Base-by-base conservation (phyloP, 148 eudicot genomes). In the Gaultheria prostrata region DNA sequence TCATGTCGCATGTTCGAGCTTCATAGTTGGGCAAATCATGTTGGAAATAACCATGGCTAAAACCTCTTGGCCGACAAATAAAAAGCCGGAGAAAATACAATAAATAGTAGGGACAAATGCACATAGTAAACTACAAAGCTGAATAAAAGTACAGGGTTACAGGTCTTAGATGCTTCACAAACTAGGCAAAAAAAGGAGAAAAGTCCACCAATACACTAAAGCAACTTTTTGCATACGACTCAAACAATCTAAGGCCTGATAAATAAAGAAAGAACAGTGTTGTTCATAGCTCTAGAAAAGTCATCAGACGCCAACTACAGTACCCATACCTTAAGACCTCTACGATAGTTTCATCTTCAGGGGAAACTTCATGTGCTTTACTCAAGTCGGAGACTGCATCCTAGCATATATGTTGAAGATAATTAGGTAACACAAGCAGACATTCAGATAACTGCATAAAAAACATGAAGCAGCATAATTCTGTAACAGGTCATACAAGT, bases 321-420 rank as follows among this genome's bases (percentile, higher is more conserved):
- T 46, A 18, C 53, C 69, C 43, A 75, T 92, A 97, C 98, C 98
- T 91, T 84, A 92, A 89, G 73, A 94, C 93, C 54, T 93, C 98
- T 78, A 93, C 90, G 81, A 97, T 97, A 82, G 97, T 97, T 88
- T 97, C 95, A 87, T 97, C 96, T 78, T 88, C 95, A 43, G 97
- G 99, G 74, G 95, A 94, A 85, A 91, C 88, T 89, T 97, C 95
- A 92, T 82, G 94, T 63, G 99, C 99, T 87, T 86, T 89, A 49
- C 86, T 88, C 86, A 97, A 88, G 86, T 97, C 98, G 82, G 90
- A 87, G 78, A 92, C 97, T 63, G 98, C 97, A 88, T 88, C 91
- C 99, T 97, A 83, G 14, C 79, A 56, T 21, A 82, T 74, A 80
- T 1, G 7, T 78, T 8, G 50, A 77, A 21, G 32, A 50, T 76